Evolutionary conservation across 1,139 yeast genomes (phyloP), one percentile per base, ranked within the genome.

Genomic region (Debaryomyces coudertii): DNA sequence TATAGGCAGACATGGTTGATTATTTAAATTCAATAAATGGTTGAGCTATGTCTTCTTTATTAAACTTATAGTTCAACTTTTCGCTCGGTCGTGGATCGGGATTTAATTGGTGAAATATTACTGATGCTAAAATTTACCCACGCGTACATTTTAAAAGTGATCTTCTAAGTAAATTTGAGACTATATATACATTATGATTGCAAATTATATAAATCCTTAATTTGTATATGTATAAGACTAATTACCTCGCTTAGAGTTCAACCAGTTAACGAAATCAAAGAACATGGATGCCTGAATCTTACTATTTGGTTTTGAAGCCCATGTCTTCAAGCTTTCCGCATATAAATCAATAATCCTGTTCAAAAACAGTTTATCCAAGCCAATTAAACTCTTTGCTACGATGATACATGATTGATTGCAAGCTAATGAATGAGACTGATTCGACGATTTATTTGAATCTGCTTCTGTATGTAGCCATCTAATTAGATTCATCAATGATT

Each of bases 261-360:
- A 61, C 95, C 95, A 90, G 65, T 90, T 90, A 58, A 87, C 77
- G 51, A 90, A 82, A 56, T 90, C 97, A 54, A 83, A 77, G 64
- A 88, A 89, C 58, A 89, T 62, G 11, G 81, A 75, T 2, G 88
- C 76, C 25, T 80, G 80, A 36, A 82, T 69, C 56, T 80, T 82
- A 47, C 80, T 73, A 42, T 68, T 68, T 33, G 68, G 57, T 47
- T 73, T 65, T 24, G 54, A 55, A 41, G 84, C 77, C 96, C 96
- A 90, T 16, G 62, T 58, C 54, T 80, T 79, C 62, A 89, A 58
- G 8, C 87, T 68, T 0, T 61, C 63, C 3, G 78, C 56, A 62
- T 90, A 90, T n/a, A 82, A 56, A 42, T 79, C 82, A 37, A 83
- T 71, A 23, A 88, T 60, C 14, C 51, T 51, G 9, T 66, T 69